Percentiles rank a stretch among this genome's conserved stretches.
Evolutionary conservation across 169 alveolate genomes (phyloP).

Genomic region (Plasmodium ovale): DNA sequence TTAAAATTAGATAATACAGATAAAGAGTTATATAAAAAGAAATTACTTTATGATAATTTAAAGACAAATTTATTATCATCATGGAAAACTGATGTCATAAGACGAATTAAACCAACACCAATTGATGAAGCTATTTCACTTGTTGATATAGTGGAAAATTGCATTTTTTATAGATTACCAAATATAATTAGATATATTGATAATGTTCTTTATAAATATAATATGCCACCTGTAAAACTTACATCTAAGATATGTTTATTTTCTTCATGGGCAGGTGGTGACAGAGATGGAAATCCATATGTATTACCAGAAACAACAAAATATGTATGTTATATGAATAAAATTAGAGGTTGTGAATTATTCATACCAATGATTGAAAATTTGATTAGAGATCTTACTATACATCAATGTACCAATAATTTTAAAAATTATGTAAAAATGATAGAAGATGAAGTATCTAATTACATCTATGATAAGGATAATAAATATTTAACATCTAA

Average conservation of each 20-base stretch:
- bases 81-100: slow-evolving; percentile 86
- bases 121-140: slow-evolving; percentile 83
- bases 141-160: slow-evolving; percentile 80
- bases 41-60: slow-evolving; percentile 77
- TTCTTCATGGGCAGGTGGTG: slow-evolving; percentile 92
- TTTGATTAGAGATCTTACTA: slow-evolving; percentile 25
- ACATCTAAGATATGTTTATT: slow-evolving; percentile 79
- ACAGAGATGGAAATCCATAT: slow-evolving; percentile 91
- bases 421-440: slow-evolving; percentile 51
- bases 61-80: slow-evolving; percentile 79
- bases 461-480: slow-evolving; percentile 52
- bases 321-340: slow-evolving; percentile 80
- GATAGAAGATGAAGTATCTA: slow-evolving; percentile 60
- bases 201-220: slow-evolving; percentile 78
- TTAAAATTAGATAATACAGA: slow-evolving; percentile 81
- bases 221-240: slow-evolving; percentile 84
- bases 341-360: slow-evolving; percentile 80
- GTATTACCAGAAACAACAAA: slow-evolving; percentile 88
- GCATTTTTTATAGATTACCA: slow-evolving; percentile 82
- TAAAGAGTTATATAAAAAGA: slow-evolving; percentile 79
- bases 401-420: slow-evolving; percentile 58
- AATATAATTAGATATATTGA: slow-evolving; percentile 82
- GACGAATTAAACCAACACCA: slow-evolving; percentile 88
- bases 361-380: slow-evolving; percentile 78
- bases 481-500: slow-evolving; percentile 10